These are phyloP conservation scores for Colletotrichum filicis DNA, from an alignment of 2,329 filamentous ascomycete species.

Conservation along the genomic window DNA sequence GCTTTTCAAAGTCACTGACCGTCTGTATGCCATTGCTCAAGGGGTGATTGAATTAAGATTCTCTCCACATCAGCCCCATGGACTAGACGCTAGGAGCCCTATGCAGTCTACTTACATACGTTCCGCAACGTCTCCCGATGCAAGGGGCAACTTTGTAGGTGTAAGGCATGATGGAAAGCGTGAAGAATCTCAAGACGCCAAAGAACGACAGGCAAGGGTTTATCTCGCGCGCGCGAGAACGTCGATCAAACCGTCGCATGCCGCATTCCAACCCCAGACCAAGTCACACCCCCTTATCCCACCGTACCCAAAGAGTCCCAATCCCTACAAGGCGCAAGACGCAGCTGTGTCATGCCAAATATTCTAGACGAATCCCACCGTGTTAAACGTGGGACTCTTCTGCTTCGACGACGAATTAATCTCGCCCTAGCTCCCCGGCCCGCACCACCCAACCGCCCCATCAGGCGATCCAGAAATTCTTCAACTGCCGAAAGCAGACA, in stretches of 20 bases:
- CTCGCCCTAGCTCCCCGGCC: neutral
- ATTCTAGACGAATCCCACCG: neutral
- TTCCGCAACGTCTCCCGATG: neutral
- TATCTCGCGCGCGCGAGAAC: slow-evolving; percentile 1
- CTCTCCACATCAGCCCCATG: neutral
- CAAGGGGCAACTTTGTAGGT: neutral
- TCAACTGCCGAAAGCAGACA: slow-evolving; percentile 10
- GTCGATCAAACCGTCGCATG: slow-evolving; percentile 21
- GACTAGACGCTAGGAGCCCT: neutral
- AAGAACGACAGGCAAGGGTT: neutral
- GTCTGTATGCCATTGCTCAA: neutral
- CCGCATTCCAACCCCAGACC: slow-evolving; percentile 5
- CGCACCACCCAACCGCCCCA: neutral
- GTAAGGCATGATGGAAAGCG: neutral
- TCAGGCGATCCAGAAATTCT: neutral
- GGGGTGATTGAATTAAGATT: neutral
- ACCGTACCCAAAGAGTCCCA: neutral
- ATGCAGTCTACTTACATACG: neutral
- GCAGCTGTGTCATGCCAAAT: neutral
- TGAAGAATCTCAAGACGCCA: neutral
- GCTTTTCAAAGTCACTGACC: neutral
- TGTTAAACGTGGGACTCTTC: neutral
- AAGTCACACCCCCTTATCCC: neutral
- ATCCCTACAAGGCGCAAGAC: neutral
- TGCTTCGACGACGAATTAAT: neutral